phyloP scores from a whole-genome alignment of 129 eudicot species.

The Heracleum sosnowskyi region DNA sequence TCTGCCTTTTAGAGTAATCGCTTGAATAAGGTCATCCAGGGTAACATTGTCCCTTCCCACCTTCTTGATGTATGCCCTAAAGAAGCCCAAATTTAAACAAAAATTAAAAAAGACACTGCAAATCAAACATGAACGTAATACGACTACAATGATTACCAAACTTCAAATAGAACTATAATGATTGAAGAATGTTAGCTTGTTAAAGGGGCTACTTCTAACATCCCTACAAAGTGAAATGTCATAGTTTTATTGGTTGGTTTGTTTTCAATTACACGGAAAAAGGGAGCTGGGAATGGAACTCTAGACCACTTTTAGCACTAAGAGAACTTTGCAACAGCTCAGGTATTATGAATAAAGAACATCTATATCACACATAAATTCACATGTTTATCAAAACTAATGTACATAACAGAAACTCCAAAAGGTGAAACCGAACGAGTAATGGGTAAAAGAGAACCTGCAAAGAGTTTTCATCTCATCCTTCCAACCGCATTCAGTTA shows the following conservation, averaged over 20 bases:
- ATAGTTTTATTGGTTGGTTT: not conserved
- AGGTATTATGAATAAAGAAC: not conserved
- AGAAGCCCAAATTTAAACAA: not conserved
- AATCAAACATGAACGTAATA: not conserved
- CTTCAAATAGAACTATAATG: not conserved
- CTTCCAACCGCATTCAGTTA: constrained; percentile 34
- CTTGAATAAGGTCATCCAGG: constrained; percentile 35
- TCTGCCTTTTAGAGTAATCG: constrained; percentile 34
- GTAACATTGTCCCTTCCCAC: constrained; percentile 36
- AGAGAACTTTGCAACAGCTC: not conserved
- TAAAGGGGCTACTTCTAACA: not conserved
- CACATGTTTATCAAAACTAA: not conserved
- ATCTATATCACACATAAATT: not conserved
- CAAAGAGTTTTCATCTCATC: constrained; percentile 36
- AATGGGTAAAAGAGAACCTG: constrained; percentile 15
- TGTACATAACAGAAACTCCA: not conserved
- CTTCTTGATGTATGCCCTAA: constrained; percentile 30
- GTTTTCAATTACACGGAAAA: not conserved
- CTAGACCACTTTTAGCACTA: not conserved
- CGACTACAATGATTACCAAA: not conserved
- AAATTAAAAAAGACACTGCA: not conserved
- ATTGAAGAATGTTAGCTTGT: not conserved
- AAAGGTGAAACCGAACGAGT: not conserved
- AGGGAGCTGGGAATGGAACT: not conserved
- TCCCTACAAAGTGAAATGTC: no score